Percentiles rank a stretch among this genome's conserved stretches.
Evolutionary conservation across 108 stramenopile species (phyloP).

Genomic region (Skeletonema menzelii): DNA sequence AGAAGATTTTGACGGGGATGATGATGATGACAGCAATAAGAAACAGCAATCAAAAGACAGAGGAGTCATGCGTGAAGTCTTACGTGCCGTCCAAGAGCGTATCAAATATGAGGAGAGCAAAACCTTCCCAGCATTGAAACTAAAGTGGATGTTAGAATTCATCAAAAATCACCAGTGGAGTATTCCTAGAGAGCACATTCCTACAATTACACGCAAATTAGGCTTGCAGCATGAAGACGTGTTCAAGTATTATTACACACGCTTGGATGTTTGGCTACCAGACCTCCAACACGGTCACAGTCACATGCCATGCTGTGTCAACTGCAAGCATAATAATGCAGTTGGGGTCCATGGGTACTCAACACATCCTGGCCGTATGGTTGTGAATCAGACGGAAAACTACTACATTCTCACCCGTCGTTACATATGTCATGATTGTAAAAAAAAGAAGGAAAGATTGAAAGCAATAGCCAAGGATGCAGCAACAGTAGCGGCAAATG

Average conservation of each 20-base stretch:
- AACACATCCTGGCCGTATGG: no score
- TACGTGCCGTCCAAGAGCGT: constrained; percentile 1
- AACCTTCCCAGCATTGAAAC: not conserved
- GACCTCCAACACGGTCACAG: constrained; percentile 14
- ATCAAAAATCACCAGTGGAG: constrained; percentile 21
- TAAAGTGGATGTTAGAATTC: constrained; percentile 4
- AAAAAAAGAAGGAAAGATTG: no score
- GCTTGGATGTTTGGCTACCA: constrained; percentile 31
- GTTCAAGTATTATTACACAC: constrained; percentile 20
- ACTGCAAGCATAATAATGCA: constrained; percentile 9
- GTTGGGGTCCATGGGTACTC: constrained; percentile 25
- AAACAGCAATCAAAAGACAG: no score
- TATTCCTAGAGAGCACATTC: not conserved
- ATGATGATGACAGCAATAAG: no score
- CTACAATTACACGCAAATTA: not conserved
- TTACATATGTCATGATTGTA: no score
- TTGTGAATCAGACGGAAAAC: no score
- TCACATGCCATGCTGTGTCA: constrained; percentile 25
- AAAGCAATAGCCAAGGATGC: no score
- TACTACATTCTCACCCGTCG: no score
- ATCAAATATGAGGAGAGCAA: not conserved
- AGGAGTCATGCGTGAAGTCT: not conserved
- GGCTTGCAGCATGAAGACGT: not conserved
- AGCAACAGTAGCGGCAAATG: no score
- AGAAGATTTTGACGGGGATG: no score